phyloP scores from a whole-genome alignment of 2,329 filamentous ascomycete genomes.

The Cercospora brassicicola region DNA sequence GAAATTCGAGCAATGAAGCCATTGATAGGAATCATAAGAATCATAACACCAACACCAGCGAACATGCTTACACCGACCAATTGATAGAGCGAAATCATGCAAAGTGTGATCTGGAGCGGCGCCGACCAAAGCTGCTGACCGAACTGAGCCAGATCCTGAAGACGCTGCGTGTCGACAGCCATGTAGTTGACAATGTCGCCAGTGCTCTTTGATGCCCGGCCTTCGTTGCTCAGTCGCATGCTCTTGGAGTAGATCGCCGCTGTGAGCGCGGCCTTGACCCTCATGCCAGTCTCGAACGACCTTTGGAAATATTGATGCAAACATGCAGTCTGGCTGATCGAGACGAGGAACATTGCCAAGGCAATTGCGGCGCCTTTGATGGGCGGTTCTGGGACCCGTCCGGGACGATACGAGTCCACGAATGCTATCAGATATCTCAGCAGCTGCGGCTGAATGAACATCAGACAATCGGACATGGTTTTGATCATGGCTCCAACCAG shows the following conservation, averaged over 20 bases:
- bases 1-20: constrained; percentile 87
- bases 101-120: constrained; percentile 92
- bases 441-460: constrained; percentile 89
- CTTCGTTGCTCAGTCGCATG: constrained; percentile 87
- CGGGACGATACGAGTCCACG: constrained; percentile 70
- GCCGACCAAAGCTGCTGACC: constrained; percentile 95
- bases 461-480: constrained; percentile 77
- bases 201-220: constrained; percentile 81
- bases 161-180: constrained; percentile 94
- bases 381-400: constrained; percentile 68
- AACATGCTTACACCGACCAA: constrained; percentile 95
- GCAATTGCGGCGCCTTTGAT: constrained; percentile 85
- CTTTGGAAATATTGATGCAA: constrained; percentile 98
- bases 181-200: constrained; percentile 99
- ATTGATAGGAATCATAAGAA: constrained; percentile 96
- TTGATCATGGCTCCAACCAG: constrained; percentile 81
- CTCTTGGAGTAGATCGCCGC: constrained; percentile 92
- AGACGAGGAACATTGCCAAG: constrained; percentile 86
- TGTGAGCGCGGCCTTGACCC: constrained; percentile 86
- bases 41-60: constrained; percentile 90
- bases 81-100: constrained; percentile 93
- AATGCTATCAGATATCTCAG: constrained; percentile 81
- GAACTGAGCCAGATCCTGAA: constrained; percentile 93
- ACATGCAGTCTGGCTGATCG: constrained; percentile 80
- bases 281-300: constrained; percentile 93